Evolutionary conservation across 2,329 filamentous ascomycete species (phyloP), one percentile per base, ranked within the genome.

Genomic region (Geoglossum cookeanum): DNA sequence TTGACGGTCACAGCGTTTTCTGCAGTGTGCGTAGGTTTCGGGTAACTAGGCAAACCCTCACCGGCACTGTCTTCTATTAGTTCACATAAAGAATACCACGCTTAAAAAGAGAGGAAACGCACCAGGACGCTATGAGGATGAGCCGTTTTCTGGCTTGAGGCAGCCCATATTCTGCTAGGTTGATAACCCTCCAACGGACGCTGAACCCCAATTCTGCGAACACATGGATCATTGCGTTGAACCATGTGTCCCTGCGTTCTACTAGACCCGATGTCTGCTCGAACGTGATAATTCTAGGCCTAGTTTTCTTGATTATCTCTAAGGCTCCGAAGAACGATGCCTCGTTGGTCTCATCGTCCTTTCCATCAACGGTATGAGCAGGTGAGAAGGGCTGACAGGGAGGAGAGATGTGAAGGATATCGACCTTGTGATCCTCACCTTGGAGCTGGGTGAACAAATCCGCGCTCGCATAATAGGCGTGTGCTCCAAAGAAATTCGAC

Each of bases 321-420:
- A 72, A 69, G 0, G 75, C 66, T 0, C 69, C 69, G 48, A 76
- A 75, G 0, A 76, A 68, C 0, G 75, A 70, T 0, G 80, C 79
- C 0, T 78, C 80, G 62, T 94, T 92, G 0, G 69, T 73, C 0
- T 85, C 83, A 51, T 89, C 83, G 27, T 81, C 74, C 5, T 71
- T 71, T 0, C 78, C 76, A 0, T 68, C 62, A 0, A 74, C 66
- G 0, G 85, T 90, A 59, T 94, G 83, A 0, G 82, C 84, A 0
- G 80, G 79, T 0, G 85, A 90, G 66, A 83, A 90, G 1, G 77
- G 79, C 62, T 91, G 85, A 58, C 88, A 94, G 0, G 87, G 87
- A 0, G 85, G 86, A 0, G 84, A 88, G 0, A 89, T 68, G 61
- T 94, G 87, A 0, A 87, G 69, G 1, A 91, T 71, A 62, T 92